Conservation (phyloP, 257 asterid species). For the Salvia splendens region DNA sequence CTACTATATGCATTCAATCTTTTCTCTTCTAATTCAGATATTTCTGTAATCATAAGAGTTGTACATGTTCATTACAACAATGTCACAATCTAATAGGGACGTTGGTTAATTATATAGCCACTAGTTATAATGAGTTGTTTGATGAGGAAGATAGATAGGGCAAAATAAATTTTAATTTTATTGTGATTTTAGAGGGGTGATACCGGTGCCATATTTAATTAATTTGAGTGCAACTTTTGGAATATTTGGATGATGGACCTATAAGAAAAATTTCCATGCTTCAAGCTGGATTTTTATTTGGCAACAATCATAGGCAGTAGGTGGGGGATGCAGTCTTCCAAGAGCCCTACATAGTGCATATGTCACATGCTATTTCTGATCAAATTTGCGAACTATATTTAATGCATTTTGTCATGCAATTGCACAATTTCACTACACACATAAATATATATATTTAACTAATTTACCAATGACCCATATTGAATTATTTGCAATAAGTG, state of each 20-base stretch:
- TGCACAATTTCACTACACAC: not conserved
- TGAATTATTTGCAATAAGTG: not conserved
- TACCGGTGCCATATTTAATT: not conserved
- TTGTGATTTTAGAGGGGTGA: too few species aligned
- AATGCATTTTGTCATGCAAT: not conserved
- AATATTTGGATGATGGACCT: not conserved
- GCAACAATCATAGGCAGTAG: not conserved
- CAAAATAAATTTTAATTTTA: too few species aligned
- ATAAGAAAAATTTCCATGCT: not conserved
- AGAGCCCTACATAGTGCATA: not conserved
- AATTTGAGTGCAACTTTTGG: not conserved
- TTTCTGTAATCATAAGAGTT: too few species aligned
- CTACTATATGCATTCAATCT: not conserved
- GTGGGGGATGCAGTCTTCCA: not conserved
- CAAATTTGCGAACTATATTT: not conserved
- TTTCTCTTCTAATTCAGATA: not conserved
- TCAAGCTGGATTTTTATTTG: not conserved
- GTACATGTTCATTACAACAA: too few species aligned
- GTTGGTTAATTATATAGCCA: too few species aligned
- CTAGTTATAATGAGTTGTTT: too few species aligned
- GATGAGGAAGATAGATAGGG: too few species aligned
- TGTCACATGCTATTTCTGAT: not conserved
- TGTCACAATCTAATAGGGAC: too few species aligned
- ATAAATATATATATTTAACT: not conserved
- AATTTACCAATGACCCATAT: not conserved